Base-by-base conservation (phyloP, 148 eudicot species). In the Rhododendron henanense region DNA sequence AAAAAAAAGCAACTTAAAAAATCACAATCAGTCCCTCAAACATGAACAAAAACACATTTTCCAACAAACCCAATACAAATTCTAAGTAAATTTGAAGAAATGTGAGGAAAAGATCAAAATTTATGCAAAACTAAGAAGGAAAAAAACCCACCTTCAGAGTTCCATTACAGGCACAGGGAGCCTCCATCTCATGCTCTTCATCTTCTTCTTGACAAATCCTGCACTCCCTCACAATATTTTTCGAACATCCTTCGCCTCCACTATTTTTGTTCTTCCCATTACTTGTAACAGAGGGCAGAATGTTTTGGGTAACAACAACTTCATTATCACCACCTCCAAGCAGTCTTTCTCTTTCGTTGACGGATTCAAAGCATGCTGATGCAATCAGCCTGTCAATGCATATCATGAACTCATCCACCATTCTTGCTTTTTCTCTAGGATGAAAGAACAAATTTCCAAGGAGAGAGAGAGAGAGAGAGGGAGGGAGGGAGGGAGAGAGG, bases 121-220 rank as follows among this genome's bases (percentile, higher is more conserved):
- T 53, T 53, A 7, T 61, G 69, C n/a, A 61, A 61, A 61, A 61
- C 0, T 7, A 61, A 23, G 69, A 7, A 7, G 50, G 2, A 9
- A 9, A 47, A 47, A 73, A 47, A 84, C 5, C 71, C 85, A 94
- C 98, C 96, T 94, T 94, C 77, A 94, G 92, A 91, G 98, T 94
- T 88, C 98, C 98, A 91, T 93, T 94, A 81, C 98, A 94, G 87
- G 94, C 90, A 90, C 98, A 94, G 88, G 98, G 98, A 85, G 95
- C 89, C 86, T 94, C 98, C 88, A 94, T 81, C 33, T 92, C 88
- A 33, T 86, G 78, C 69, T 93, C 92, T 15, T 93, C 94, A 88
- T 91, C 95, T 88, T 94, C 98, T 81, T 94, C 98, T 47, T 94
- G 98, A 83, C 96, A 94, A 88, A 94, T 94, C 85, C 96, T 92